phyloP scores from a whole-genome alignment of 441 rosid genomes.

The Syzygium malaccense region DNA sequence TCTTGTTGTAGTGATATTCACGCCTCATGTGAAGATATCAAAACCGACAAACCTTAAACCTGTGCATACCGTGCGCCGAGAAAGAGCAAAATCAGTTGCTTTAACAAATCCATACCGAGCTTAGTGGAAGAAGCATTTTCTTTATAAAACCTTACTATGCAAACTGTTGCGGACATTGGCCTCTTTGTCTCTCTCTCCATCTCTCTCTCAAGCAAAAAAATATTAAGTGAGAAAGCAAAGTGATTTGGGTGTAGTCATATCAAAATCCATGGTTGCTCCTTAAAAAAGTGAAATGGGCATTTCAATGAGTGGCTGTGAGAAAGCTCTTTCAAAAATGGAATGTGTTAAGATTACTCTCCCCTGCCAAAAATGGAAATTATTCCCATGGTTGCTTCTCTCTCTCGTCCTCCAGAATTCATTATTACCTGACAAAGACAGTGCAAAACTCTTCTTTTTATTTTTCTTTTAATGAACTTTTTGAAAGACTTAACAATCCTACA shows the following conservation, averaged over 20 bases:
- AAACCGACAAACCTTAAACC: not conserved
- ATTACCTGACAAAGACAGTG: not conserved
- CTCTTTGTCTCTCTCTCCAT: not conserved
- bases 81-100: not conserved
- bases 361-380: not conserved
- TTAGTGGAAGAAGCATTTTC: slow-evolving; percentile 12
- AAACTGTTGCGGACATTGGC: not conserved
- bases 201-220: not conserved
- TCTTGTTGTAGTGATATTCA: not conserved
- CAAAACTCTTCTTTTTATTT: not conserved
- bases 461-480: not conserved
- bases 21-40: not conserved
- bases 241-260: slow-evolving; percentile 4
- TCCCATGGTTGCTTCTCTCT: not conserved
- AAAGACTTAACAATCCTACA: not conserved
- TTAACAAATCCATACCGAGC: not conserved
- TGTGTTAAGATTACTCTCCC: not conserved
- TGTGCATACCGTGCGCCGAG: not conserved
- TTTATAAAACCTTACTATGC: not conserved
- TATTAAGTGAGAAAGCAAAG: not conserved
- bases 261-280: not conserved
- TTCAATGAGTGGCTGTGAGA: slow-evolving; percentile 1
- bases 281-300: not conserved
- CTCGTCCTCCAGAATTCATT: not conserved
- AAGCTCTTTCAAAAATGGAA: not conserved